Base-by-base conservation (phyloP, 805 yeast species). In the Sugiyamaella qingdaonensis region DNA sequence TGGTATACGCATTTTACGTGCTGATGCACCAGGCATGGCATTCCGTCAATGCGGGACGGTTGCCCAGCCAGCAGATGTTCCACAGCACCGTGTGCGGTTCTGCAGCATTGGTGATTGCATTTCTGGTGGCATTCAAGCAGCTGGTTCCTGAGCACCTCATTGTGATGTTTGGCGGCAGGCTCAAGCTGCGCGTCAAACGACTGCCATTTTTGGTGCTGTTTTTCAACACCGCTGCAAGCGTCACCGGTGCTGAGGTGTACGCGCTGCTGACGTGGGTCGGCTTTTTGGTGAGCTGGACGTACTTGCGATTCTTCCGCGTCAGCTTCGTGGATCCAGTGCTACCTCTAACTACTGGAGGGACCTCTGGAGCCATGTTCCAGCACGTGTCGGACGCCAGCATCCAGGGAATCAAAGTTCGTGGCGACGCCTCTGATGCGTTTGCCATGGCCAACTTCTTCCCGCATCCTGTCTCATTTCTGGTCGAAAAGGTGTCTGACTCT, bases 381-480 rank as follows among this genome's bases (percentile, higher is more conserved):
- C 18, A 34, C 8, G 13, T 16, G 13, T 4, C 21, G 5, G 24
- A 19, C 4, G 27, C 37, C 13, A 36, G 48, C 14, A 36, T 35
- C 21, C 31, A n/a, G 14, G 62, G 63, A 52, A 13, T 59, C 33
- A 65, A 75, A 21, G 70, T 83, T 10, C 68, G 78, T 27, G 97
- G 97, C 36, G 97, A 90, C 67, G 95, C 97, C 0, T 84, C 94
- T 0, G 97, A 91, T 60, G 86, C 92, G 1, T 91, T 91, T 73
- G 82, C 87, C 52, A 76, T 91, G 57, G 83, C 84, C 32, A 85
- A 85, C 61, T 88, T 91, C 66, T 91, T 91, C 80, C 97, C 97
- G 0, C 81, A 76, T 46, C 65, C 78, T 1, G 34, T 78, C 2
- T 80, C 81, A 52, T 78, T 81, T 2, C 57, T 77, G 24, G 65